phyloP scores from a whole-genome alignment of 768 basidiomycete genomes.

The Polyporus arcularius region DNA sequence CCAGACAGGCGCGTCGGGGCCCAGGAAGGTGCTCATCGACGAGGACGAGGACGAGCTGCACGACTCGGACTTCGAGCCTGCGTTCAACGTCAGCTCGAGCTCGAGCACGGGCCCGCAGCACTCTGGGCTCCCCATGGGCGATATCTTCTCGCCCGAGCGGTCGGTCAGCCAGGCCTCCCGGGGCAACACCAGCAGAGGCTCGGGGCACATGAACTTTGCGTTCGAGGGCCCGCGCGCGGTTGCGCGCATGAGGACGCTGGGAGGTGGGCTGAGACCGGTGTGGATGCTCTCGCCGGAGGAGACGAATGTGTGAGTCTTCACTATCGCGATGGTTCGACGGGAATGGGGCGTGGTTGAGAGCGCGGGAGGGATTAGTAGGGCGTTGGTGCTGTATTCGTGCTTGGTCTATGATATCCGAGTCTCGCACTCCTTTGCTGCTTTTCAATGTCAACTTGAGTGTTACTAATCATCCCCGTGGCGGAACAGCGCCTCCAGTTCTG shows the following conservation, averaged over 20 bases:
- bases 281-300: slow-evolving; percentile 15
- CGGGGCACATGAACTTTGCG: neutral
- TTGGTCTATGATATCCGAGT: no score
- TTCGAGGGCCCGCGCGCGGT: no score
- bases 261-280: neutral
- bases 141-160: slow-evolving; percentile 17
- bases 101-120: slow-evolving; percentile 18
- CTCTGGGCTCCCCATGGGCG: slow-evolving; percentile 18
- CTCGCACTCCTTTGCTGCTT: no score
- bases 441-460: no score
- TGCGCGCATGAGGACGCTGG: no score
- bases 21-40: neutral
- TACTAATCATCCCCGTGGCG: no score
- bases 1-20: no score
- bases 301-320: neutral
- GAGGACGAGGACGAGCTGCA: slow-evolving; percentile 3
- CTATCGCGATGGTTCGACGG: no score
- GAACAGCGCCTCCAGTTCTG: no score
- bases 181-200: neutral
- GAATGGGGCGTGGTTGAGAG: no score
- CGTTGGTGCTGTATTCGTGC: no score
- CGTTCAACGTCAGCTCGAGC: slow-evolving; percentile 4
- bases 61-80: neutral
- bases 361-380: no score
- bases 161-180: neutral